Evolutionary conservation across 352 stramenopile genomes (phyloP).

Genomic region (Pythium scleroteichum): DNA sequence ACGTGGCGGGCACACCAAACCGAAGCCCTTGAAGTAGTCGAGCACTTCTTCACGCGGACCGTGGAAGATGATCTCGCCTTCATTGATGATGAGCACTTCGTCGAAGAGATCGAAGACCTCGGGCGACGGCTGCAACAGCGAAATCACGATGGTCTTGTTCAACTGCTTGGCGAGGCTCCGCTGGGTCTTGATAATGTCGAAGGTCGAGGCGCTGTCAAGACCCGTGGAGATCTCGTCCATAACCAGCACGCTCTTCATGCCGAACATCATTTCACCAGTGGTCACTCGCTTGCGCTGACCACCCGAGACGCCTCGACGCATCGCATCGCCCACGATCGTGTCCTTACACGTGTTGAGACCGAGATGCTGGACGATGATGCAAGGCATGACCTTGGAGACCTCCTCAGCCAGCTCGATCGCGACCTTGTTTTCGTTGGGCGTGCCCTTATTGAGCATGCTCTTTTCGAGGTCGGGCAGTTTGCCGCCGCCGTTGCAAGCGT

Average conservation of each 20-base stretch:
- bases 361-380: constrained; percentile 22
- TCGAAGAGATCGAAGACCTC: constrained; percentile 64
- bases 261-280: constrained; percentile 69
- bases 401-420: constrained; percentile 14
- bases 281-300: constrained; percentile 55
- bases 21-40: constrained; percentile 41
- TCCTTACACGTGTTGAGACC: constrained; percentile 34
- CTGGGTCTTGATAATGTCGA: constrained; percentile 84
- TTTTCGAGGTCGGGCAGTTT: constrained; percentile 28
- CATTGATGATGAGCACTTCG: constrained; percentile 54
- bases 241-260: constrained; percentile 49
- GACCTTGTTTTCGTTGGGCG: constrained; percentile 29
- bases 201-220: constrained; percentile 87
- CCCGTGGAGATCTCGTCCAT: constrained; percentile 91
- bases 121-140: constrained; percentile 53
- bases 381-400: constrained; percentile 7
- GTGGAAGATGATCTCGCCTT: constrained; percentile 68
- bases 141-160: constrained; percentile 53
- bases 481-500: constrained; percentile 50
- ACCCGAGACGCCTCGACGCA: constrained; percentile 47
- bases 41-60: constrained; percentile 39
- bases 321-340: constrained; percentile 56
- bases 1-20: constrained; percentile 39
- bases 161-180: constrained; percentile 39
- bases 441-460: constrained; percentile 37